These are phyloP conservation scores for Lycium barbarum DNA, from an alignment of 257 asterid genomes.

Conservation along the genomic window DNA sequence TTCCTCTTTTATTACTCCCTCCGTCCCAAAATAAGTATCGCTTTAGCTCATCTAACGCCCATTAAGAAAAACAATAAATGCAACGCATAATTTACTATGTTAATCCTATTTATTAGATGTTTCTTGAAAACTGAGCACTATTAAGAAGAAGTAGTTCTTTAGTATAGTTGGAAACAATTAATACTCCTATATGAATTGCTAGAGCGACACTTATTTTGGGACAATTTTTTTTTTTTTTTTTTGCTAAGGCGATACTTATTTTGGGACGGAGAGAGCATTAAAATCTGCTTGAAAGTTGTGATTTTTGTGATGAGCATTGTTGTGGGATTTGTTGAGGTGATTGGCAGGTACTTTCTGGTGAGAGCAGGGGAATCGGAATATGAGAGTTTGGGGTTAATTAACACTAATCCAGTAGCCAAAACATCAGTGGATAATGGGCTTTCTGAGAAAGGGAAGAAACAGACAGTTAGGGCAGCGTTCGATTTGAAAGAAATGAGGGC, in stretches of 20 bases:
- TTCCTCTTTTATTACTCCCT: background rate
- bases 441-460: slow-evolving; percentile 83
- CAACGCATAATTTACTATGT: no score
- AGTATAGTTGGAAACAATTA: no score
- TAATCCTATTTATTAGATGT: no score
- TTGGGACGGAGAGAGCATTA: no score
- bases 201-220: no score
- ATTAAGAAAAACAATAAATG: no score
- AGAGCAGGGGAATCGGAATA: slow-evolving; percentile 96
- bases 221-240: background rate
- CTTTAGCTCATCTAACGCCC: no score
- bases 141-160: no score
- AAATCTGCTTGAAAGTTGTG: background rate
- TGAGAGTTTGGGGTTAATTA: slow-evolving; percentile 78
- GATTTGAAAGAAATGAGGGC: slow-evolving; percentile 76
- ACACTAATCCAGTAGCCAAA: slow-evolving; percentile 96
- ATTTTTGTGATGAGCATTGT: background rate
- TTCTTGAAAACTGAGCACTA: no score
- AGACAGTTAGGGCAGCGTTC: slow-evolving; percentile 75
- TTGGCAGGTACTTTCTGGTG: slow-evolving; percentile 78
- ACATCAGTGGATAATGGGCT: slow-evolving; percentile 86
- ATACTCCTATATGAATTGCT: no score
- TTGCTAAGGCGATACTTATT: no score
- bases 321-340: slow-evolving; percentile 13
- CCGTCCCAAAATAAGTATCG: no score